A percentile compares a stretch with the other conserved stretches of the same genome.
Conservation (phyloP, 2,329 filamentous ascomycete species). For the Calonectria hawksworthii region DNA sequence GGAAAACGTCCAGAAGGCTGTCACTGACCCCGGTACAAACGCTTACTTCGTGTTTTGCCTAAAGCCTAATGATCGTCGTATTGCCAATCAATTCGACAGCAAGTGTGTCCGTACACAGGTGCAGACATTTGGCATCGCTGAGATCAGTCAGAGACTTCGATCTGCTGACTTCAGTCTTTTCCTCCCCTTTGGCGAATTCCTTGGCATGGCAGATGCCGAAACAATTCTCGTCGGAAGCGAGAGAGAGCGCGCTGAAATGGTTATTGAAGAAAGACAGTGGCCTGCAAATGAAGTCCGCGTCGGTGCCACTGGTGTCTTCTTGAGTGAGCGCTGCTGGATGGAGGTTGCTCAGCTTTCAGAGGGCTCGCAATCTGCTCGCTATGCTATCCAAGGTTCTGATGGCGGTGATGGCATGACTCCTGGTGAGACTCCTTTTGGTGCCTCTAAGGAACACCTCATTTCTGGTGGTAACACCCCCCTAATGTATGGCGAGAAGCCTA, state of each 20-base stretch:
- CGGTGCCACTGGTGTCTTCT: conserved; percentile 92
- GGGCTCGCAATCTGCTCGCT: conserved; percentile 62
- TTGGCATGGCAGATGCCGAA: conserved; percentile 88
- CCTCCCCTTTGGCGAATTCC: conserved; percentile 94
- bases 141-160: conserved; percentile 93
- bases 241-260: conserved; percentile 88
- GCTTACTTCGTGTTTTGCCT: conserved; percentile 97
- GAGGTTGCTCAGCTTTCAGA: conserved; percentile 85
- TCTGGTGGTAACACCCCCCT: conserved; percentile 67
- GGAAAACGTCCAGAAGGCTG: conserved; percentile 90
- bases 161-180: conserved; percentile 97
- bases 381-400: conserved; percentile 61
- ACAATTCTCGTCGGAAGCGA: conserved; percentile 91
- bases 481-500: conserved; percentile 81
- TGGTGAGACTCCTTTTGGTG: conserved; percentile 72
- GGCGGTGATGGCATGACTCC: conserved; percentile 73
- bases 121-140: conserved; percentile 95
- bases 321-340: conserved; percentile 96
- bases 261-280: conserved; percentile 95
- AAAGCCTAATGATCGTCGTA: conserved; percentile 96
- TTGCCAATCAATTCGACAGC: conserved; percentile 98
- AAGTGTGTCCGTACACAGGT: conserved; percentile 97
- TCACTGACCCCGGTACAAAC: conserved; percentile 87
- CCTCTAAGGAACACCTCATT: conserved; percentile 72
- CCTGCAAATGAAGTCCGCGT: conserved; percentile 90